These are phyloP conservation scores for Globisporangium ultimum DNA, from an alignment of 352 stramenopile genomes.

Conservation along the genomic window DNA sequence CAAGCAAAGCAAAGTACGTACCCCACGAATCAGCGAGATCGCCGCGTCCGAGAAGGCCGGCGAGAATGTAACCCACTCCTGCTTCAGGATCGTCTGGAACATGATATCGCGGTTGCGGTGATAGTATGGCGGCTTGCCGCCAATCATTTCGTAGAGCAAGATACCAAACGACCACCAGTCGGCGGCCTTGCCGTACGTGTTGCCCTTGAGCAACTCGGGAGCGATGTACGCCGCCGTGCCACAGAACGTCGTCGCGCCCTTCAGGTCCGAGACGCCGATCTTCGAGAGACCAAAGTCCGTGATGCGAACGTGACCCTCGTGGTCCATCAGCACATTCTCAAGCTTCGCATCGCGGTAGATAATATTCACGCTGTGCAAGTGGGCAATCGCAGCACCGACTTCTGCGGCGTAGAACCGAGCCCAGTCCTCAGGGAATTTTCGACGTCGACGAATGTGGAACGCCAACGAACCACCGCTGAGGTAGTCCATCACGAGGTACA, in stretches of 20 bases:
- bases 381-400: constrained; percentile 88
- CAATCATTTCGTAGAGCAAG: constrained; percentile 96
- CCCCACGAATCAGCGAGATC: constrained; percentile 90
- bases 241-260: constrained; percentile 91
- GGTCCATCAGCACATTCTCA: constrained; percentile 94
- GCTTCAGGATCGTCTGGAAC: constrained; percentile 91
- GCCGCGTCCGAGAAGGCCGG: constrained; percentile 89
- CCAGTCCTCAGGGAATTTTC: constrained; percentile 89
- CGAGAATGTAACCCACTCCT: constrained; percentile 95
- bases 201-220: constrained; percentile 88
- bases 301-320: constrained; percentile 92
- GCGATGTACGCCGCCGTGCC: constrained; percentile 93
- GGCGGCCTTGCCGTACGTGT: constrained; percentile 88
- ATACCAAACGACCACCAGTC: constrained; percentile 96
- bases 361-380: constrained; percentile 93
- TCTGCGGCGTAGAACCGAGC: constrained; percentile 94
- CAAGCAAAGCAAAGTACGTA: constrained; percentile 31
- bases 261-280: constrained; percentile 81
- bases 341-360: constrained; percentile 96
- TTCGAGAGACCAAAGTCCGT: constrained; percentile 95
- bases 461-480: constrained; percentile 88
- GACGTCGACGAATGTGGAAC: constrained; percentile 84
- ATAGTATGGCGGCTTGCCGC: constrained; percentile 89
- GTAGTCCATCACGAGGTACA: constrained; percentile 94
- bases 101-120: constrained; percentile 90